Base-by-base conservation (phyloP, 768 basidiomycete species). In the Ramaria sp. region DNA sequence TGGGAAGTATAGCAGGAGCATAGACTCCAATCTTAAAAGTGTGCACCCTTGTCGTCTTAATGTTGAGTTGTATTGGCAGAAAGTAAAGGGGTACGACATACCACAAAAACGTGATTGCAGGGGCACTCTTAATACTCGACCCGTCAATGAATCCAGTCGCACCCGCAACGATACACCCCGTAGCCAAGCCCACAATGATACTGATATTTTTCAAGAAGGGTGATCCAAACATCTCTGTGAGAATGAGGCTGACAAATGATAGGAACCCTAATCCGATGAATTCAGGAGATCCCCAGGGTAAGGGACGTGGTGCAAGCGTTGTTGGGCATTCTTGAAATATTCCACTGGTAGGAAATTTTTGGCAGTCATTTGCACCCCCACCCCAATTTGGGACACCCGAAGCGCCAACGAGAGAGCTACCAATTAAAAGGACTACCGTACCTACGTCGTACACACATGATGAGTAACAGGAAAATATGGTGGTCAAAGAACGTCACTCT, bases 181-280 rank as follows among this genome's bases (percentile, higher is more conserved):
- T 78, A 7, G 74, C 72, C 16, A 90, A 70, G 0, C 87, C 85
- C 20, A 88, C 76, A 50, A 90, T 85, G 59, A 88, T 81, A 27
- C 81, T 82, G 52, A 79, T 76, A 61, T 89, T 90, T 68, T 85
- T 85, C 63, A 93, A 66, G 71, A 93, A 92, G 0, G 88, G 90
- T 3, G 82, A 83, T 6, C 89, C 90, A 59, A 90, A 88, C 18
- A 91, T 67, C 64, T 93, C 88, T 0, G 83, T 83, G 25, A 91
- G 64, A 60, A 91, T 76, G 61, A 90, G 90, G 9, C 78, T 73
- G 47, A 81, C 61, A 67, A 91, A 92, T 0, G 83, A 83, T 27
- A 92, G 72, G 74, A 94, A 92, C 0, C 90, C 90, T 24, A 94
- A 77, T 3, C 90, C 89, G 45, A 91, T 84, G 69, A 88, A 88